These are phyloP conservation scores for Ascomycota sp. DNA, from an alignment of 2,329 filamentous ascomycete genomes.

Conservation along the genomic window DNA sequence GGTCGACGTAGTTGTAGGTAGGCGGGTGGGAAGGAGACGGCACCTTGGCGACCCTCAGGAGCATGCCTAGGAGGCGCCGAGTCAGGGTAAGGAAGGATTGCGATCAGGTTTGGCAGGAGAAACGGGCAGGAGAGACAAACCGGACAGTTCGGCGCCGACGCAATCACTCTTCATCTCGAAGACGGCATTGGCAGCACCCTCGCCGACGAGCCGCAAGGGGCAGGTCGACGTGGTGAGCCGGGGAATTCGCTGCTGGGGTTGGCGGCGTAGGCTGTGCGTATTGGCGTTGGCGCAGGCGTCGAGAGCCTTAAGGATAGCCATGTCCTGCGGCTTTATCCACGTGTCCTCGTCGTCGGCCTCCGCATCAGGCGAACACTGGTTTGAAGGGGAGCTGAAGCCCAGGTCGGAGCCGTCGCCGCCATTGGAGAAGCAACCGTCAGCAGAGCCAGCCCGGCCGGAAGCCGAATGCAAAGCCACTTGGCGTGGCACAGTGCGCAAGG, in stretches of 20 bases:
- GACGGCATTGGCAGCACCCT: slow-evolving; percentile 62
- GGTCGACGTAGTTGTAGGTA: slow-evolving; percentile 16
- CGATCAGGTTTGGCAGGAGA: slow-evolving; percentile 4
- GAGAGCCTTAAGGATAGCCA: slow-evolving; percentile 6
- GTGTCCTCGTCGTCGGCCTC: slow-evolving; percentile 4
- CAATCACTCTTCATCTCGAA: slow-evolving; percentile 32
- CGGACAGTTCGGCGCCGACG: slow-evolving; percentile 12
- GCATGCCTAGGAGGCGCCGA: slow-evolving; percentile 14
- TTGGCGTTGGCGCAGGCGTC: slow-evolving; percentile 2
- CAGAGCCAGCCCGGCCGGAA: slow-evolving; percentile 5
- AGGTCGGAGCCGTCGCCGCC: slow-evolving; percentile 3
- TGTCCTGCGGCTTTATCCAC: slow-evolving; percentile 7
- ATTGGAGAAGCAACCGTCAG: slow-evolving; percentile 4
- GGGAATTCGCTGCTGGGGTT: slow-evolving; percentile 7
- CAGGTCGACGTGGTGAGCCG: slow-evolving; percentile 13
- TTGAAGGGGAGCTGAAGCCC: slow-evolving; percentile 1
- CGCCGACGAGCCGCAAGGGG: slow-evolving; percentile 27
- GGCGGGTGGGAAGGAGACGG: slow-evolving; percentile 10
- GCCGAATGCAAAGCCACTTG: slow-evolving; percentile 5
- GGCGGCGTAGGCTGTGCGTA: slow-evolving; percentile 1
- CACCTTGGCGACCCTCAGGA: slow-evolving; percentile 19
- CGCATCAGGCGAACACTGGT: slow-evolving; percentile 1
- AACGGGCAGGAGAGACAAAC: slow-evolving; percentile 8
- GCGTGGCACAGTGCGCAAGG: slow-evolving; percentile 7
- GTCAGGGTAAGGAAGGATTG: slow-evolving; percentile 1